Evolutionary conservation across 1,139 yeast genomes (phyloP).

Genomic region (Arxiozyma bovina): DNA sequence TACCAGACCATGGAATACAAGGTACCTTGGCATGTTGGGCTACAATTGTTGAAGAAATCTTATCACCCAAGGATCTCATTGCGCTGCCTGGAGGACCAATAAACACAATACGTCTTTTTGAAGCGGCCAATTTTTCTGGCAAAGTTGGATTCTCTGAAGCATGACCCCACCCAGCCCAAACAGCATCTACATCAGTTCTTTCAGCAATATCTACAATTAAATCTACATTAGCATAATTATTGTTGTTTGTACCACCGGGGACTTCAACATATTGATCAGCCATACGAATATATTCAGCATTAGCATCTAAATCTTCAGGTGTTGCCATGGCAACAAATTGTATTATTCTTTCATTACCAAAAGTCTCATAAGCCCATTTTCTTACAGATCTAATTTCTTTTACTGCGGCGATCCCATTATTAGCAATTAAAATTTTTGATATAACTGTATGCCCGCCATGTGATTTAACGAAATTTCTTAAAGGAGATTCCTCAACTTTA

Average conservation of each 20-base stretch:
- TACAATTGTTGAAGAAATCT: slow-evolving; percentile 92
- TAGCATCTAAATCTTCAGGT: slow-evolving; percentile 94
- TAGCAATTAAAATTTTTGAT: slow-evolving; percentile 80
- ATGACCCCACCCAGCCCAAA: slow-evolving; percentile 99
- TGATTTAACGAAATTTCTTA: slow-evolving; percentile 74
- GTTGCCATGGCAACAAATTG: slow-evolving; percentile 98
- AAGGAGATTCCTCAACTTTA: slow-evolving; percentile 44
- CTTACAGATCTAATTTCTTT: slow-evolving; percentile 94
- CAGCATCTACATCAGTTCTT: slow-evolving; percentile 93
- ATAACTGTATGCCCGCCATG: slow-evolving; percentile 96
- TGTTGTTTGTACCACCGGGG: slow-evolving; percentile 98
- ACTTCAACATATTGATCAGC: slow-evolving; percentile 98
- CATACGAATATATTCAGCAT: slow-evolving; percentile 97
- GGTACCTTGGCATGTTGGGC: slow-evolving; percentile 98
- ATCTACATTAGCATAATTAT: slow-evolving; percentile 96
- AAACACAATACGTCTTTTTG: slow-evolving; percentile 79
- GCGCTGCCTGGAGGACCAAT: slow-evolving; percentile 99
- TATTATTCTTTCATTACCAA: slow-evolving; percentile 88
- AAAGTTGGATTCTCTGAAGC: slow-evolving; percentile 94
- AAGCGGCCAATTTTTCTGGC: slow-evolving; percentile 87
- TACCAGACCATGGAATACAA: slow-evolving; percentile 99
- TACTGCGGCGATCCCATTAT: slow-evolving; percentile 98
- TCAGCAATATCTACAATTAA: slow-evolving; percentile 95
- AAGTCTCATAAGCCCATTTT: slow-evolving; percentile 98
- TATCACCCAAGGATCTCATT: slow-evolving; percentile 98